Base-by-base conservation (phyloP, 108 stramenopile genomes). In the Chaetoceros tenuissimus region DNA sequence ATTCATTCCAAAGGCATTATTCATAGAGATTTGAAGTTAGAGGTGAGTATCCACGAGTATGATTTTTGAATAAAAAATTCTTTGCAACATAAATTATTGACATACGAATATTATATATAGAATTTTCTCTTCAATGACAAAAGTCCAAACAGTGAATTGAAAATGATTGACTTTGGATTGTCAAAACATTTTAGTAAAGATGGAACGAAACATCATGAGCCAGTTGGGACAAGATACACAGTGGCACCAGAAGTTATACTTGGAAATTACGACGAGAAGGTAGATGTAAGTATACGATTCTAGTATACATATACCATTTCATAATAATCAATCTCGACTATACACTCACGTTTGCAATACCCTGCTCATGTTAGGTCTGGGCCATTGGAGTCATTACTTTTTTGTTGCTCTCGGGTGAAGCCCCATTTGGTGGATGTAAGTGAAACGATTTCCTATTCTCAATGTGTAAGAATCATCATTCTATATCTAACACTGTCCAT, bases 1-100 rank as follows among this genome's bases (percentile, higher is more conserved):
- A 73, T 97, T 24, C 98, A 97, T 69, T 71, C 76, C 2, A 89
- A 94, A 58, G 84, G 78, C n/a, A 72, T 96, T 26, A 83, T 94
- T 59, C 95, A 96, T 64, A 77, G 97, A 23, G 95, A 96, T 72
- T 73, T 96, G 51, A 98, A 98, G 72, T 66, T 97, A 50, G 79
- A 84, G n/a, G n/a, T n/a, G n/a, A n/a, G n/a, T n/a, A n/a, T n/a
- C n/a, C n/a, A n/a, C n/a, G n/a, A n/a, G n/a, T n/a, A n/a, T n/a
- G n/a, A n/a, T n/a, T n/a, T n/a, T n/a, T n/a, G n/a, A n/a, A n/a
- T n/a, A n/a, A n/a, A n/a, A n/a, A n/a, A n/a, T n/a, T n/a, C n/a
- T n/a, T n/a, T n/a, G n/a, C n/a, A n/a, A n/a, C n/a, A n/a, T n/a
- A n/a, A n/a, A n/a, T n/a, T n/a, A n/a, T n/a, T n/a, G n/a, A n/a